Percentiles rank a stretch among this genome's conserved stretches.
Evolutionary conservation across 78 protist genomes (phyloP).

Genomic region (Acrasis kona): DNA sequence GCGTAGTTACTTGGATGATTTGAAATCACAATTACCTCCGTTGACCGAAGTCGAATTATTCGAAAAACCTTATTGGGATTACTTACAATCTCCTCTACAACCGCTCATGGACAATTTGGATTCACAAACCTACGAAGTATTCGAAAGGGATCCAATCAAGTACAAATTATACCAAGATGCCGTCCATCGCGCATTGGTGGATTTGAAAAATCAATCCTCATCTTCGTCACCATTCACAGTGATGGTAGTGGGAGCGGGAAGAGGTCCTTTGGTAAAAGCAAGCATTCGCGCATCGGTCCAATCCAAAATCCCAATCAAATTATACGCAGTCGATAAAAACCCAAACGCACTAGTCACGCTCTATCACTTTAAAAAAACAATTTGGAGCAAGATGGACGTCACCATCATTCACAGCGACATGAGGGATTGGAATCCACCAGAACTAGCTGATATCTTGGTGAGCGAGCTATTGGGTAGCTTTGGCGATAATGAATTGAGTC

Average conservation of each 20-base stretch:
- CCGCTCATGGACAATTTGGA: slow-evolving; percentile 92
- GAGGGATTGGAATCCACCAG: slow-evolving; percentile 47
- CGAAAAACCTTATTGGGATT: slow-evolving; percentile 38
- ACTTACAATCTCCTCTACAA: slow-evolving; percentile 56
- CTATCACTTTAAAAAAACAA: neutral
- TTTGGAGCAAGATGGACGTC: slow-evolving; percentile 24
- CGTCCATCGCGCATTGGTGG: neutral
- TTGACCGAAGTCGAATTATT: neutral
- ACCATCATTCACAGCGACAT: slow-evolving; percentile 33
- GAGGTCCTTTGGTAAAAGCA: slow-evolving; percentile 90
- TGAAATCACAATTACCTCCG: neutral
- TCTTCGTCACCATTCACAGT: slow-evolving; percentile 30
- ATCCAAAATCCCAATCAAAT: slow-evolving; percentile 5
- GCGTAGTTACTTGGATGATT: neutral
- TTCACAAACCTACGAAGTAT: slow-evolving; percentile 84
- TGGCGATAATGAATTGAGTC: slow-evolving; percentile 98
- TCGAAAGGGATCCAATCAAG: slow-evolving; percentile 91
- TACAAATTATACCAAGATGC: slow-evolving; percentile 53
- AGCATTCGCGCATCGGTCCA: slow-evolving; percentile 37
- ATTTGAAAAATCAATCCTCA: neutral
- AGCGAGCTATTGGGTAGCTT: slow-evolving; percentile 91
- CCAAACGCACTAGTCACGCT: slow-evolving; percentile 86
- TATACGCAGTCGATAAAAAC: slow-evolving; percentile 95
- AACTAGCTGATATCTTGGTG: slow-evolving; percentile 43
- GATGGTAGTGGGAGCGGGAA: slow-evolving; percentile 97